Evolutionary conservation across 2,329 filamentous ascomycete genomes (phyloP).

Genomic region (Penicillium thymicola): DNA sequence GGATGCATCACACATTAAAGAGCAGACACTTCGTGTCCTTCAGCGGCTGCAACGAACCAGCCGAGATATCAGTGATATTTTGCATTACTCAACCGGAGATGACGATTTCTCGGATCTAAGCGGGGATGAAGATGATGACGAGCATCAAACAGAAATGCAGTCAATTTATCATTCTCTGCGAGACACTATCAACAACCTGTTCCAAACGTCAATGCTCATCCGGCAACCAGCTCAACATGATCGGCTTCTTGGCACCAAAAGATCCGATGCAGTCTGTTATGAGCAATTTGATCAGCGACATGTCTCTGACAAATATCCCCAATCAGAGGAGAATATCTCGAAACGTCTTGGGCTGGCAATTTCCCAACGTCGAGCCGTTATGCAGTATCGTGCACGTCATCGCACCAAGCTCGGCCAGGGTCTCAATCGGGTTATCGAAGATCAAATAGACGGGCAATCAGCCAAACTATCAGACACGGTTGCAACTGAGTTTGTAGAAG

Average conservation of each 20-base stretch:
- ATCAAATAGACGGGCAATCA: not conserved
- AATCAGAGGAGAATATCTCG: not conserved
- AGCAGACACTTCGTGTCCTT: not conserved
- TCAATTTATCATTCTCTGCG: slow-evolving; percentile 15
- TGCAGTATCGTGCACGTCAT: slow-evolving; percentile 40
- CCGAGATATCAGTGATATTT: slow-evolving; percentile 4
- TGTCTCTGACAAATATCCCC: not conserved
- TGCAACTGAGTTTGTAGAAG: not conserved
- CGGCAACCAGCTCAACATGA: slow-evolving; percentile 39
- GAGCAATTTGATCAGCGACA: not conserved
- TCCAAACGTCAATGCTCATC: slow-evolving; percentile 39
- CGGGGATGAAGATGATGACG: not conserved
- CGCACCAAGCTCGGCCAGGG: slow-evolving; percentile 31
- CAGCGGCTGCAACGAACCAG: not conserved
- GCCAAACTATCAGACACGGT: slow-evolving; percentile 10
- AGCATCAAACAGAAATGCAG: slow-evolving; percentile 12
- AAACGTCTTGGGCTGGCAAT: slow-evolving; percentile 6
- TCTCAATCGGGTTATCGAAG: slow-evolving; percentile 2
- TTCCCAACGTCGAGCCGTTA: slow-evolving; percentile 34
- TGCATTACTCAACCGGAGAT: not conserved
- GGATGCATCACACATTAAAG: slow-evolving; percentile 25
- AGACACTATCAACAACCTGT: slow-evolving; percentile 33
- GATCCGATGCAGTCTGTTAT: not conserved
- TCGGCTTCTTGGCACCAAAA: slow-evolving; percentile 12
- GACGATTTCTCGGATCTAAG: not conserved